Base-by-base conservation (phyloP, 192 early-diverging fungal species). In the Coemansia umbellata region DNA sequence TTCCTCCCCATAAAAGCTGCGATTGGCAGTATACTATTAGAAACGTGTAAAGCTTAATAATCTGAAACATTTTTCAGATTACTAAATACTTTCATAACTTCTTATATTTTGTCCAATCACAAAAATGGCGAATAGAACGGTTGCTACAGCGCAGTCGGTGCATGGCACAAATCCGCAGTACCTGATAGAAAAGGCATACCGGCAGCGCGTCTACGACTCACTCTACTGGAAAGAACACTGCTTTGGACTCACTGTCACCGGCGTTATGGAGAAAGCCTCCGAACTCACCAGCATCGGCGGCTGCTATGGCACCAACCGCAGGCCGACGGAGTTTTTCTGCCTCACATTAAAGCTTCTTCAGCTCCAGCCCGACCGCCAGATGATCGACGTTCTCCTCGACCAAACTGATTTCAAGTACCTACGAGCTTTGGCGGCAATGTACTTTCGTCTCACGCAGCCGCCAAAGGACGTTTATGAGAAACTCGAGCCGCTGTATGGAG, bases 221-320 rank as follows among this genome's bases (percentile, higher is more conserved):
- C 68, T 89, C 3, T 99, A 94, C 74, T 99, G 94, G 95, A 99
- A 99, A 58, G 92, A 97, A 50, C 82, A 88, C 21, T 95, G 93
- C 74, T 99, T 97, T 80, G 93, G 87, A 0, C 79, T 98, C 15
- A 93, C 90, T 37, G 91, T 91, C 30, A 91, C 89, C 26, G 85
- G 90, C 17, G 78, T 98, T 27, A 83, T 98, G 61, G 93, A 93
- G 58, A 91, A 90, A 56, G 96, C 92, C 14, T 85, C 87, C 11
- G 81, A 75, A 8, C 69, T 97, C 1, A 73, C 54, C 0, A 72
- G 50, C 23, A 83, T 98, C 37, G 94, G 94, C 32, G 94, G 94
- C 11, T 81, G 85, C 50, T 94, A 82, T 59, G 93, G 91, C 9
- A 19, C 50, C 15, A 83, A 82, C 57, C 87, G 92, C 42, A 84